These are phyloP conservation scores for Pleomassaria siparia DNA, from an alignment of 2,329 filamentous ascomycete genomes.

Conservation along the genomic window DNA sequence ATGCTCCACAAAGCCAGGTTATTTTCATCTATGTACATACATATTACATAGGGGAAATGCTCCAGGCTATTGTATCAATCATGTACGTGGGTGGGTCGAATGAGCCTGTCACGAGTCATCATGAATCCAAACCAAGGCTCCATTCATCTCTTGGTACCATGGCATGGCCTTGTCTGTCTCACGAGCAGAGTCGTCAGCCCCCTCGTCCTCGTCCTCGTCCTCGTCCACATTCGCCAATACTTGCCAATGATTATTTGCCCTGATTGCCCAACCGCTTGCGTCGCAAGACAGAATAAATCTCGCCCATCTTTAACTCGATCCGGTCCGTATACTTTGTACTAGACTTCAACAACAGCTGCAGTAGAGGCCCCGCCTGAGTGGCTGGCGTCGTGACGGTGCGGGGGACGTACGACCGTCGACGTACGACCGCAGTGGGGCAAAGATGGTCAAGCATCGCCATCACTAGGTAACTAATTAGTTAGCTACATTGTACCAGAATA, in stretches of 20 bases:
- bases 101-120: constrained; percentile 13
- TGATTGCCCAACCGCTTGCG: constrained; percentile 26
- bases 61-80: too few species aligned
- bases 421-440: constrained; percentile 23
- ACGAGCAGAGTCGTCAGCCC: too few species aligned
- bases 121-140: constrained; percentile 1
- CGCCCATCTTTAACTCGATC: constrained; percentile 26
- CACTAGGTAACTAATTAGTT: too few species aligned
- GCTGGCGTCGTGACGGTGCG: constrained; percentile 29
- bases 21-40: background rate
- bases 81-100: too few species aligned
- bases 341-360: constrained; percentile 22
- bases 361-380: constrained; percentile 25
- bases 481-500: too few species aligned
- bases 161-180: background rate
- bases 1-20: constrained; percentile 3
- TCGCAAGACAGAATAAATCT: constrained; percentile 31
- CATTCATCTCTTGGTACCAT: background rate
- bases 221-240: background rate
- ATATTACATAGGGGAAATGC: too few species aligned
- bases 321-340: constrained; percentile 34
- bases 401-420: constrained; percentile 17
- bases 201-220: too few species aligned
- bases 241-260: constrained; percentile 2
- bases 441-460: constrained; percentile 6